Percentiles rank a stretch among this genome's conserved stretches.
phyloP scores from a whole-genome alignment of 2,329 filamentous ascomycete genomes.

The Beauveria varroae region DNA sequence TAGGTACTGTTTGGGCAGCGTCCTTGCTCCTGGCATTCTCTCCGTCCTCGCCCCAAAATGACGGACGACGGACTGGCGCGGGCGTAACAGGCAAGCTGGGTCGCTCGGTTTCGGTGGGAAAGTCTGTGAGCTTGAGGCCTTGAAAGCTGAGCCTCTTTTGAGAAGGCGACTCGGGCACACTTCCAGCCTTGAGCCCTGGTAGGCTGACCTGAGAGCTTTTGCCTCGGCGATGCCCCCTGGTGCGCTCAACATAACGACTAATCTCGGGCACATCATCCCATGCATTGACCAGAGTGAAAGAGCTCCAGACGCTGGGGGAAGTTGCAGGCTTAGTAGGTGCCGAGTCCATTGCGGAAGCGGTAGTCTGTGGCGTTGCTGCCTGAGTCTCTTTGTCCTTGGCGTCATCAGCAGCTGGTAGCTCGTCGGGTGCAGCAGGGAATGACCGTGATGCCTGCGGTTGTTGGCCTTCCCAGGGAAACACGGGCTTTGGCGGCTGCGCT shows the following conservation, averaged over 20 bases:
- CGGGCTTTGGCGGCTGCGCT: conserved; percentile 52
- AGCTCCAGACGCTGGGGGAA: conserved; percentile 58
- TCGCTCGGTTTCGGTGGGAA: conserved; percentile 72
- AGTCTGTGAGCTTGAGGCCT: conserved; percentile 67
- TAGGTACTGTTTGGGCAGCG: conserved; percentile 55
- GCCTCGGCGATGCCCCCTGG: conserved; percentile 52
- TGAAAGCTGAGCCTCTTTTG: neutral
- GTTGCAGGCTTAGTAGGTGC: conserved; percentile 19
- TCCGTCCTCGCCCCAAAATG: conserved; percentile 53
- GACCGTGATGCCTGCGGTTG: conserved; percentile 56
- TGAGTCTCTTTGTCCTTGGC: neutral
- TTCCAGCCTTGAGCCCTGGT: neutral
- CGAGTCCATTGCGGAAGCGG: neutral
- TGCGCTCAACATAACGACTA: conserved; percentile 71
- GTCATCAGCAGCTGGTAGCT: conserved; percentile 17
- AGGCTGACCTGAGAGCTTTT: conserved; percentile 27
- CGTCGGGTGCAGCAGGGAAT: conserved; percentile 35
- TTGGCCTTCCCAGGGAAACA: conserved; percentile 87
- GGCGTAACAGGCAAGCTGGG: conserved; percentile 88
- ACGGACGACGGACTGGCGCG: conserved; percentile 64
- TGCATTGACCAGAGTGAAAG: conserved; percentile 71
- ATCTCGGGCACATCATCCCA: conserved; percentile 93
- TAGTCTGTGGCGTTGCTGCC: conserved; percentile 16
- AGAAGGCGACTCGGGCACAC: neutral
- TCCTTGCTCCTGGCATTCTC: conserved; percentile 38